phyloP scores from a whole-genome alignment of 352 stramenopile species.

The Nothophytophthora sp. region DNA sequence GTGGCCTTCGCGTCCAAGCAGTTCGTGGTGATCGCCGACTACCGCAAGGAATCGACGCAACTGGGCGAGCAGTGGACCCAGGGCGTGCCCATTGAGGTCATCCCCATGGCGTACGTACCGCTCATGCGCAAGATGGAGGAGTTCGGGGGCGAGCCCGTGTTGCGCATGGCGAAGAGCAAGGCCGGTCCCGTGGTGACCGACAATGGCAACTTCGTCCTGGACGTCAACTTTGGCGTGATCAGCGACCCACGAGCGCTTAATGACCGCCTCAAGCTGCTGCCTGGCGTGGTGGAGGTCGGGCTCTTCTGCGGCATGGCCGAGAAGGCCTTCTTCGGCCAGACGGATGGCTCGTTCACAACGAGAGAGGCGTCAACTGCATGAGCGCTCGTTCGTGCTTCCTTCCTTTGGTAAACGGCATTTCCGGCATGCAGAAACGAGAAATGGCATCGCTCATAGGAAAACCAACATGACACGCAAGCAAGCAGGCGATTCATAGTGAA shows the following conservation, averaged over 20 bases:
- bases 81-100: slow-evolving; percentile 96
- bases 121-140: slow-evolving; percentile 78
- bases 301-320: slow-evolving; percentile 89
- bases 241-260: slow-evolving; percentile 65
- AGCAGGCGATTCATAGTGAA: too few species aligned
- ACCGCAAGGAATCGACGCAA: slow-evolving; percentile 89
- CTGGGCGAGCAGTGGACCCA: slow-evolving; percentile 90
- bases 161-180: slow-evolving; percentile 91
- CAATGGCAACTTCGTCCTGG: slow-evolving; percentile 94
- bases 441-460: too few species aligned
- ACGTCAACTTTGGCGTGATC: slow-evolving; percentile 86
- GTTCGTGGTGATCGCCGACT: slow-evolving; percentile 98
- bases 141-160: slow-evolving; percentile 54
- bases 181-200: slow-evolving; percentile 97
- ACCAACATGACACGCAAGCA: too few species aligned
- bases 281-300: slow-evolving; percentile 88
- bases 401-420: too few species aligned
- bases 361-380: slow-evolving; percentile 40
- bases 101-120: slow-evolving; percentile 97
- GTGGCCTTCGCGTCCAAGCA: slow-evolving; percentile 94
- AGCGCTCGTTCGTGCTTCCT: too few species aligned
- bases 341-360: slow-evolving; percentile 80
- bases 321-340: slow-evolving; percentile 89
- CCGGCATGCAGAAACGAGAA: too few species aligned
- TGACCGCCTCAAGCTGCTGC: slow-evolving; percentile 75